phyloP scores from a whole-genome alignment of 73 alveolate genomes.

The Effrenium voratum region DNA sequence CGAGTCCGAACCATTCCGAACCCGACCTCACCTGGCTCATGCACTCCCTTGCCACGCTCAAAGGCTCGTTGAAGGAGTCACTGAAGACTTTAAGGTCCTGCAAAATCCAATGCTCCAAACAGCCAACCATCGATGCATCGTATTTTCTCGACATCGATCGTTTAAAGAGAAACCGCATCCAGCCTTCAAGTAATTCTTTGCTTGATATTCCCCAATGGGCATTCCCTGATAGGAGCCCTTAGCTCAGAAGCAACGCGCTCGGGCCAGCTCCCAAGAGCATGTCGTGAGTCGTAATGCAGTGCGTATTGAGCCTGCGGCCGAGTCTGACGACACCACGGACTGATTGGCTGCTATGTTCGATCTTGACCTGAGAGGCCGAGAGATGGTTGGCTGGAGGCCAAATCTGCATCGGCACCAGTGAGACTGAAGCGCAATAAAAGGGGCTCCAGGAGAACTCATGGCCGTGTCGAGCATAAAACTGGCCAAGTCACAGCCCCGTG shows the following conservation, averaged over 20 bases:
- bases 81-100: constrained; percentile 72
- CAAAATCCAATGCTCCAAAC: neutral
- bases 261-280: neutral
- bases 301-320: neutral
- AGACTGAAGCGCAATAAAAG: too few species aligned
- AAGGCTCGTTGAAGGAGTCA: constrained; percentile 45
- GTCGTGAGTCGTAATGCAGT: too few species aligned
- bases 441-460: neutral
- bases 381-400: too few species aligned
- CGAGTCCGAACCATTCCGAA: too few species aligned
- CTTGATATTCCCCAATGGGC: constrained; percentile 31
- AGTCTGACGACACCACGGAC: constrained; percentile 51
- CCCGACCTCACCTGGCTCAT: constrained; percentile 42
- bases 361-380: constrained; percentile 67
- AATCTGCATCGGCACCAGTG: too few species aligned
- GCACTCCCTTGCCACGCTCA: constrained; percentile 35
- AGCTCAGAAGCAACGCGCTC: neutral
- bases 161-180: neutral
- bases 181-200: constrained; percentile 81
- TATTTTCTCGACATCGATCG: neutral
- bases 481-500: constrained; percentile 66
- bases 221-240: constrained; percentile 16
- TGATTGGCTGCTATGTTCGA: constrained; percentile 28
- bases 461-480: neutral
- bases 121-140: neutral